Evolutionary conservation across 2,329 filamentous ascomycete species (phyloP).

Genomic region (Passalora sequoiae): DNA sequence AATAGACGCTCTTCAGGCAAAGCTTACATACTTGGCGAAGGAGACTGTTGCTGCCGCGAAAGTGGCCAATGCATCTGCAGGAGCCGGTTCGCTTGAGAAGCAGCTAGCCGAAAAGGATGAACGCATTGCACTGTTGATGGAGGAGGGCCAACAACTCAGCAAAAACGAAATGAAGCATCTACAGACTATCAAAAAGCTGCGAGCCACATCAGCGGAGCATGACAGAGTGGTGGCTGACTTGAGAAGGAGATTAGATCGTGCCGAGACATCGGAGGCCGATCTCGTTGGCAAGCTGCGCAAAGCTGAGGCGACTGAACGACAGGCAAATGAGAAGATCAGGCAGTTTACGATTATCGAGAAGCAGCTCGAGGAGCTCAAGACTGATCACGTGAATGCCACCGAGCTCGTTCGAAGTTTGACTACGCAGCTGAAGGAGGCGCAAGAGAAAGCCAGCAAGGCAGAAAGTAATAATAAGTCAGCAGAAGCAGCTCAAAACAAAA

Average conservation of each 20-base stretch:
- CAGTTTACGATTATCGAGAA: conserved; percentile 57
- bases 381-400: conserved; percentile 36
- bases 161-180: conserved; percentile 81
- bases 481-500: conserved; percentile 57
- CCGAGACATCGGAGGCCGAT: conserved; percentile 60
- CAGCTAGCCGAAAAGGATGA: conserved; percentile 85
- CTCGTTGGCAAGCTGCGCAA: conserved; percentile 57
- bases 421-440: conserved; percentile 62
- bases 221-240: conserved; percentile 48
- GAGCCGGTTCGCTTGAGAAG: conserved; percentile 63
- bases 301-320: conserved; percentile 55
- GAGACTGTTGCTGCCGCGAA: conserved; percentile 73
- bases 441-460: conserved; percentile 60
- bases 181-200: conserved; percentile 74
- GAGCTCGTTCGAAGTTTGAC: conserved; percentile 66
- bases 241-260: conserved; percentile 58
- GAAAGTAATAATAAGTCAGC: conserved; percentile 64
- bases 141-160: conserved; percentile 85
- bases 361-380: conserved; percentile 30
- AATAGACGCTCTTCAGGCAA: conserved; percentile 86
- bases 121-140: conserved; percentile 81
- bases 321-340: conserved; percentile 52
- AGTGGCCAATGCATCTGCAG: conserved; percentile 58
- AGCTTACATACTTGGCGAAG: conserved; percentile 80
- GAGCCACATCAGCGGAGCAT: conserved; percentile 48